Base-by-base conservation (phyloP, 345 rosid genomes). In the Arabidopsis arenosa region DNA sequence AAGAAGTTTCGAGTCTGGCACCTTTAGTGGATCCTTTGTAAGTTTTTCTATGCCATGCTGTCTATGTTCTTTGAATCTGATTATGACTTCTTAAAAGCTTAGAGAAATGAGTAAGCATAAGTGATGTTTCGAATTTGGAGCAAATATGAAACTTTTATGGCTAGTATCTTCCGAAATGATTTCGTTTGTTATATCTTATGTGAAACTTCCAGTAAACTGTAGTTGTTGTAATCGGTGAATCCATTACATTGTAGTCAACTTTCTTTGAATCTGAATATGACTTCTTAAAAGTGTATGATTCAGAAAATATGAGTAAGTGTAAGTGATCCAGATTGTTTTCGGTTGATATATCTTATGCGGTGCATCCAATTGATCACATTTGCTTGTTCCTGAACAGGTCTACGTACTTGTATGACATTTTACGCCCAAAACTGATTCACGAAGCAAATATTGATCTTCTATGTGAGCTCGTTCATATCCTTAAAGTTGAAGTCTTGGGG, bases 401-500 rank as follows among this genome's bases (percentile, higher is more conserved):
- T 57, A 92, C 96, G 10, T 94, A 84, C 84, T 80, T 92, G 79
- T 94, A 94, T 60, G 99, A 94, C 75, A 92, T 90, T 76, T 77
- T 94, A 70, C 93, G 99, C 33, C 99, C 99, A 56, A 94, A 86
- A 80, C 89, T 94, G 56, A 95, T 95, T 75, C 93, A 95, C 51
- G 90, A 95, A 84, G 86, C 88, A 73, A 89, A 83, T 81, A 85
- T 95, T 43, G 97, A 92, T 85, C 87, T 86, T 75, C 99, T 92
- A 2, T 92, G 99, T 80, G 99, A 95, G 72, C 92, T 95, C 78
- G 93, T 90, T 74, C 93, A 95, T 75, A 90, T 95, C 80, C 96
- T 89, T 62, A 90, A 92, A 86, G 87, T 95, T 75, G 96, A 95
- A 90, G 96, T 92, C 80, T 69, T 92, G 79, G 93, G 97, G 57